Evolutionary conservation across 208 protist species (phyloP).

Genomic region (Leishmania lainsoni): DNA sequence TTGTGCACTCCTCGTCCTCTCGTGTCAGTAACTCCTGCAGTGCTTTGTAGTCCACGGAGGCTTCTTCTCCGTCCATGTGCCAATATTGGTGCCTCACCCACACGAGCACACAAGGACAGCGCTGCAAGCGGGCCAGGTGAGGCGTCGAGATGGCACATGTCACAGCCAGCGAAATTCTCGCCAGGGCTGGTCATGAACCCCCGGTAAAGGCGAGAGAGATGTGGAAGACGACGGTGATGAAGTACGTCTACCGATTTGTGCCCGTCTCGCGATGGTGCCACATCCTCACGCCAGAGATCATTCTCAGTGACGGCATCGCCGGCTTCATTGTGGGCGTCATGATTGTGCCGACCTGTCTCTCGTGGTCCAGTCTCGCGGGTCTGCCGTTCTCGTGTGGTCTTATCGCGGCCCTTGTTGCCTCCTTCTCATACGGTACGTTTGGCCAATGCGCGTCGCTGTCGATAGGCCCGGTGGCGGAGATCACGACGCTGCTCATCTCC

Average conservation of each 20-base stretch:
- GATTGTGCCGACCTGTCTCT: slow-evolving; percentile 53
- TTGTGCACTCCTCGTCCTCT: too few relatives aligned
- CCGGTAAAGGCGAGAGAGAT: neutral
- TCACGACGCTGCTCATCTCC: slow-evolving; percentile 60
- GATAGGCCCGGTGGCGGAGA: slow-evolving; percentile 52
- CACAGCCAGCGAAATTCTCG: neutral
- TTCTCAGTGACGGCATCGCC: slow-evolving; percentile 35
- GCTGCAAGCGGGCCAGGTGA: neutral
- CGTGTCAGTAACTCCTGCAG: neutral
- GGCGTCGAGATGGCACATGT: neutral
- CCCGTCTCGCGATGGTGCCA: slow-evolving; percentile 44
- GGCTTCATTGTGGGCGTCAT: slow-evolving; percentile 65
- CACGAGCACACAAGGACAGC: neutral
- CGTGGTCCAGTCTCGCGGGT: slow-evolving; percentile 50
- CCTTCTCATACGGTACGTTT: slow-evolving; percentile 53
- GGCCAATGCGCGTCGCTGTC: slow-evolving; percentile 46
- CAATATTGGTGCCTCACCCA: neutral
- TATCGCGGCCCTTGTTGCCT: slow-evolving; percentile 41
- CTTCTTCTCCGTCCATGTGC: neutral
- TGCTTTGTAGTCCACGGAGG: neutral
- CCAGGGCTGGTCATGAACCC: neutral
- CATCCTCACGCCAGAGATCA: slow-evolving; percentile 26
- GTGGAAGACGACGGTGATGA: slow-evolving; percentile 10
- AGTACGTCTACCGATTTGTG: slow-evolving; percentile 35
- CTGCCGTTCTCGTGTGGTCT: slow-evolving; percentile 50